Percentiles rank a stretch among this genome's conserved stretches.
phyloP scores from a whole-genome alignment of 2,329 filamentous ascomycete genomes.

The Xylariaceae sp. region DNA sequence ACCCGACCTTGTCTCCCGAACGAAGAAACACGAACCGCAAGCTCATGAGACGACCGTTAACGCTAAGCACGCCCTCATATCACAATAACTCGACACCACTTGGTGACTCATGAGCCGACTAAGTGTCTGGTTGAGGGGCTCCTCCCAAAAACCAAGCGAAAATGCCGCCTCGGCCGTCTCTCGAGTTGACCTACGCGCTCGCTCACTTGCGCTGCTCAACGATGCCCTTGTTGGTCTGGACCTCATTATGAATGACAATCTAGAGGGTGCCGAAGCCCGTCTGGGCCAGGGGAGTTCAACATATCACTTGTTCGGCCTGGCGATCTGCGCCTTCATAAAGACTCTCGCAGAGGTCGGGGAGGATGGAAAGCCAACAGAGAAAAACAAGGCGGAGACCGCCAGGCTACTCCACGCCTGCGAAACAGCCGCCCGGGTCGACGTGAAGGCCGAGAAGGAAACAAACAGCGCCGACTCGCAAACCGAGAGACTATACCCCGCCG shows the following conservation, averaged over 20 bases:
- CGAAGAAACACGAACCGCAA: background rate
- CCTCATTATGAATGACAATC: conserved; percentile 83
- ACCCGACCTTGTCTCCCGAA: background rate
- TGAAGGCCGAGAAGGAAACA: conserved; percentile 64
- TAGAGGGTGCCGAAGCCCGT: conserved; percentile 72
- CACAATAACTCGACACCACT: background rate
- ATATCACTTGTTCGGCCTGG: conserved; percentile 81
- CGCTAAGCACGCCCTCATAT: background rate
- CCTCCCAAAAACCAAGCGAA: conserved; percentile 33
- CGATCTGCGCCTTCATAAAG: conserved; percentile 76
- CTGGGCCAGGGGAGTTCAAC: conserved; percentile 68
- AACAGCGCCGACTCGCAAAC: conserved; percentile 10
- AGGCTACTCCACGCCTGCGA: conserved; percentile 70
- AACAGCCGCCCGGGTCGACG: conserved; percentile 66
- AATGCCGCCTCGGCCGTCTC: conserved; percentile 31
- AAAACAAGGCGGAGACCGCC: conserved; percentile 68
- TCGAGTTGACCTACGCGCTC: conserved; percentile 32
- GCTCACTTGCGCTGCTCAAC: conserved; percentile 50
- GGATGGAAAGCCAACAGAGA: conserved; percentile 45
- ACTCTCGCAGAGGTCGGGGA: conserved; percentile 89
- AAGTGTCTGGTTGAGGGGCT: conserved; percentile 46
- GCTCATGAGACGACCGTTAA: conserved; percentile 6
- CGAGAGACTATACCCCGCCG: conserved; percentile 64
- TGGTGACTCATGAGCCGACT: conserved; percentile 42
- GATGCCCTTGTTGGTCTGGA: conserved; percentile 59